Evolutionary conservation across 202 grass and related monocot genomes (phyloP), one percentile per base, ranked within the genome.

Genomic region (Carex arenaria): DNA sequence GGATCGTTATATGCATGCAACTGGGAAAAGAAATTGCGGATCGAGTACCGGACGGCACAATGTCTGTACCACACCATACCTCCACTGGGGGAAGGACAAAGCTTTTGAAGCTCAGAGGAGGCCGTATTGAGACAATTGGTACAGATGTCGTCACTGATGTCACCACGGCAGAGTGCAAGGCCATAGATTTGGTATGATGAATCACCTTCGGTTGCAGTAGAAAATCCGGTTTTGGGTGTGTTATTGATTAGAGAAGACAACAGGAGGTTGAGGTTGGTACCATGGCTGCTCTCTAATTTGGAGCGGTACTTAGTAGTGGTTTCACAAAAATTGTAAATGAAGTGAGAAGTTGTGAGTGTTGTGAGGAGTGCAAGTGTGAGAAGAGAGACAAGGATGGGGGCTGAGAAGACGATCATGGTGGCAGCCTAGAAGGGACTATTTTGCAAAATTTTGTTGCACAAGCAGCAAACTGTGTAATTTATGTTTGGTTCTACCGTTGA

Each of bases 21-120:
- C 23, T 65, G 26, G 5, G 43, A 53, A 26, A 19, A 51, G 64
- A 70, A 71, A 52, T 70, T 52, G n/a, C 8, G 14, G 52, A 17
- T 34, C 2, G 82, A 84, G 31, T 84, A 84, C 82, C 66, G 49
- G 18, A 84, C 10, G 3, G 43, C 32, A 51, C 67, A 84, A 17
- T 62, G 3, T 4, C 18, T 15, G 67, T 73, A 74, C 66, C 66
- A 59, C 11, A 45, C 55, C 3, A 73, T 40, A 23, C 53, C 82
- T 3, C 31, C 26, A 15, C 45, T 84, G 31, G 19, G 15, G 51
- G 22, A 59, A 1, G 66, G 67, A 31, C 82, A 84, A 7, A 60
- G 22, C 60, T 14, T 15, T 9, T 18, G 10, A 15, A 60, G 10
- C 15, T 43, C 5, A 10, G 9, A 7, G 53, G 13, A 59, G 10